Base-by-base conservation (phyloP, 169 alveolate genomes). In the Blepharisma undulans region DNA sequence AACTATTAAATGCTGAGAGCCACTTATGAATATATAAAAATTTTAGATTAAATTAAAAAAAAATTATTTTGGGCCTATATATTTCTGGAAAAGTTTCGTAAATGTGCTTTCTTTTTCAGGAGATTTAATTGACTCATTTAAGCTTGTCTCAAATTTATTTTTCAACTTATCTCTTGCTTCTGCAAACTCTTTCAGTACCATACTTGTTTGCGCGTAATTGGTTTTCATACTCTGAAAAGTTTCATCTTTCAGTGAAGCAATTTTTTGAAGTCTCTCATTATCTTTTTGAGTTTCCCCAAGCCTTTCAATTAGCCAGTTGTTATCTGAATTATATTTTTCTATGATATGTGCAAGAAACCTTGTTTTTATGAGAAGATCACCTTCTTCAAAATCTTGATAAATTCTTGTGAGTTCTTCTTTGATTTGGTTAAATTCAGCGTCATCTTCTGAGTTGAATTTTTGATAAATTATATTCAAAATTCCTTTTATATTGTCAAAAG, bases 281-380 rank as follows among this genome's bases (percentile, higher is more conserved):
- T 22, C 84, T 86, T 32, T 86, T 27, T 36, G 66, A 14, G 30
- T 22, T 72, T 86, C 90, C n/a, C 84, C 27, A 19, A 86, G 66
- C 30, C 82, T 60, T 25, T 86, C 90, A 66, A 86, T 82, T 4
- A 86, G 82, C 84, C 90, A 86, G 18, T 86, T 25, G 29, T 86
- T 86, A 72, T 86, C 90, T 21, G 82, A 60, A 72, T 33, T 71
- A 30, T 61, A 36, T 72, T 86, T 86, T 30, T 18, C 48, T 3
- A 82, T 82, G 0, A 82, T 82, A 60, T 22, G 60, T 4, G 76
- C 22, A 21, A 82, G 48, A 82, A 82, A 82, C 78, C 60, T 74
- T 22, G 60, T 60, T 60, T 82, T 30, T 21, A 82, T 74, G 10
- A 82, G 76, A 0, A 30, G 14, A 22, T 82, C 89, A 0, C 86